phyloP scores from a whole-genome alignment of 129 eudicot species.

The Flaveria robusta region DNA sequence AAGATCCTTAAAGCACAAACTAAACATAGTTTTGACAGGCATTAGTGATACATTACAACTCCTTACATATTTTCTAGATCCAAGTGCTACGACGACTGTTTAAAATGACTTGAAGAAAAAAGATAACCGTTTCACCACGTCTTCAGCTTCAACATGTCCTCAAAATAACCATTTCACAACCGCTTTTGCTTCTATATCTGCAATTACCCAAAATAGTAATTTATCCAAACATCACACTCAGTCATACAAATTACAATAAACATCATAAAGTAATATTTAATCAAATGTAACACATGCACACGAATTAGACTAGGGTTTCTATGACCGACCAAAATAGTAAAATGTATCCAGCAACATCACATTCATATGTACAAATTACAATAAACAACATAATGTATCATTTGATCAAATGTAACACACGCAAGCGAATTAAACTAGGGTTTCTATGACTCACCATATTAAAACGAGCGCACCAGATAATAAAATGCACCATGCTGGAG shows the following conservation, averaged over 20 bases:
- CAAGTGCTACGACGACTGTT: conserved; percentile 10
- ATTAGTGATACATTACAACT: conserved; percentile 25
- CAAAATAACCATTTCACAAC: conserved; percentile 24
- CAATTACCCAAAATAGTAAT: conserved; percentile 24
- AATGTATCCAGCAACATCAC: not conserved
- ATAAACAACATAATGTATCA: too few species aligned
- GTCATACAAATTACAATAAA: too few species aligned
- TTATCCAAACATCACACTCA: too few species aligned
- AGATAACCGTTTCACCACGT: conserved; percentile 19
- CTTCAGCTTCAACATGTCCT: conserved; percentile 33
- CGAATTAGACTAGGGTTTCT: too few species aligned
- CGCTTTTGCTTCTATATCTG: conserved; percentile 46
- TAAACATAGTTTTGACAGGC: conserved; percentile 12
- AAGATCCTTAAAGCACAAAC: conserved; percentile 16
- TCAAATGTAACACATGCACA: too few species aligned
- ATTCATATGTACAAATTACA: too few species aligned
- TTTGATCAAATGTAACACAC: too few species aligned
- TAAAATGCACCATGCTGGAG: conserved; percentile 82
- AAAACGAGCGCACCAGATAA: conserved; percentile 58
- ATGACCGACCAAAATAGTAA: too few species aligned
- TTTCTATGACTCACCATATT: conserved; percentile 27
- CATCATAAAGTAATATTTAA: too few species aligned
- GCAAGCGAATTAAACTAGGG: not conserved
- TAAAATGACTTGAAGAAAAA: conserved; percentile 19
- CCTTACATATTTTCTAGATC: conserved; percentile 24